Evolutionary conservation across 2,329 filamentous ascomycete species (phyloP), one percentile per base, ranked within the genome.

Genomic region (Pestalotiopsis sp.): DNA sequence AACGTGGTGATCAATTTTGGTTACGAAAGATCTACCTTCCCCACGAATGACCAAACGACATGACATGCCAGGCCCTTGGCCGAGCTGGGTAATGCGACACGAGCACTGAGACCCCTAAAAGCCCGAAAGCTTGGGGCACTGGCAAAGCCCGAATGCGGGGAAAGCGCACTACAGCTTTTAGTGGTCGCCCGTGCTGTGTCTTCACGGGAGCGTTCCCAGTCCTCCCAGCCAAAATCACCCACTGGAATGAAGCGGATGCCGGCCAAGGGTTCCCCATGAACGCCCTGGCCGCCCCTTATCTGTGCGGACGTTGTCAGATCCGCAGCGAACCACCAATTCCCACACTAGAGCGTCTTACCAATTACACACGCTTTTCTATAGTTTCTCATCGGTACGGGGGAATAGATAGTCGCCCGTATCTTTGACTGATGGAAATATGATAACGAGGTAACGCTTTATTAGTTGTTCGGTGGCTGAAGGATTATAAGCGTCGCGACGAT

Each of bases 251-350:
- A 52, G 45, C 45, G 45, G 45, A 52, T 52, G 45, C 7, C 3
- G 17, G 45, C 45, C 45, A 52, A 52, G 45, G 45, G n/a, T 52
- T 52, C 45, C 45, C 45, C 45, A 52, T 52, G 45, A 52, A 59
- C 25, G 27, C 57, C 27, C 27, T 59, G 57, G 57, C 14, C 57
- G 57, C 57, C 57, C 57, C 57, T 38, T 61, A 61, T 61, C 59
- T 36, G 31, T 41, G 59, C 59, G 59, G 59, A 61, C 7, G 59
- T 61, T 61, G 59, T 17, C 27, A 39, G 59, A 61, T 61, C 59
- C 59, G 59, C 59, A 61, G 20, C 45, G 27, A 31, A 31, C 27
- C 27, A 31, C 27, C 6, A 13, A 45, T 13, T 45, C 39, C 39
- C 39, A 45, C 39, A 12, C 39, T 52, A 17, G 20, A 3, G 45